Base-by-base conservation (phyloP, 441 rosid genomes). In the Euphorbia corollata region DNA sequence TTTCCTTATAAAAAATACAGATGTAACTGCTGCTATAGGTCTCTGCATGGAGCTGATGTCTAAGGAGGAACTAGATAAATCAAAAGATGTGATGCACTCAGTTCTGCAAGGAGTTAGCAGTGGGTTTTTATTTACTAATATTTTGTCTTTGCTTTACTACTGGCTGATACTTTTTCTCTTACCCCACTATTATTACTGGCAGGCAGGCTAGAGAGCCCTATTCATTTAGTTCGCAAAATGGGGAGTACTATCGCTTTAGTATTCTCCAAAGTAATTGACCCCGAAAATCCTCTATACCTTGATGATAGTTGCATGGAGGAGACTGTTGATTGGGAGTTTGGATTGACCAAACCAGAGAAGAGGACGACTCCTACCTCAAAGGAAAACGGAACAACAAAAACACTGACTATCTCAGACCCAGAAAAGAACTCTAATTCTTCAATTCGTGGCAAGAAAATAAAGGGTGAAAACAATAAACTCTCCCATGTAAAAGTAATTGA, bases 31-130 rank as follows among this genome's bases (percentile, higher is more conserved):
- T 67, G 97, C 92, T 63, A 76, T 94, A 59, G 98, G 99, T 71
- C 90, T 88, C 78, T 89, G 89, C 81, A 80, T 94, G 81, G 99
- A 88, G 82, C 84, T 80, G 78, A 81, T 94, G 84, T 86, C 98
- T 67, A 94, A 77, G 74, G 96, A 86, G 73, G 96, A 94, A 67
- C 81, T 94, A 60, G 90, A 91, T 71, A 74, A 76, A 74, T 84
- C 89, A 34, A 88, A 84, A 81, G 88, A 88, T 75, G 83, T 76
- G 61, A 86, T 91, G 97, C 96, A 83, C 82, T 82, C 79, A 60
- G 83, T 91, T 84, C 98, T 94, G 75, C 89, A 82, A 81, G 99
- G 99, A 87, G 90, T 94, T 83, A 85, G 87, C 90, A 79, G 99
- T 94, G 87, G 64, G 63, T 54, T 74, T 75, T 81, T 65, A 45